Evolutionary conservation across 2,329 filamentous ascomycete genomes (phyloP), one percentile per base, ranked within the genome.

Genomic region (Diaporthe longicolla): DNA sequence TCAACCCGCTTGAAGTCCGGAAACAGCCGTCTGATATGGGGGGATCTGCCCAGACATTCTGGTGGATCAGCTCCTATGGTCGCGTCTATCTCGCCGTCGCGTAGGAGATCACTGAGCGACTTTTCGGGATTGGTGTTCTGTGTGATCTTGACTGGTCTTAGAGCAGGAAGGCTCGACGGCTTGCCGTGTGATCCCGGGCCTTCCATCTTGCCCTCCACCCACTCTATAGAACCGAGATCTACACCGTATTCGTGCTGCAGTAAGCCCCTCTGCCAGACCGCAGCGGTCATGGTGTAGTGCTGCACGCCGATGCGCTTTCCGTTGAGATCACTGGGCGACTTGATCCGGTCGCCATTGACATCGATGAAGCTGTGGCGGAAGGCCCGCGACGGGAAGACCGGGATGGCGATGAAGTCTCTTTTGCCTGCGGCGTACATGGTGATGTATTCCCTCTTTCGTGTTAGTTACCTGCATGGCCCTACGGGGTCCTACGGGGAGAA

Each of bases 211-310:
- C 82, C 82, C 66, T 83, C 78, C 19, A 83, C 75, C 82, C 81
- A 84, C 52, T 79, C 74, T 50, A 81, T 79, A 1, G 74, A 78
- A 4, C 74, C 75, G 10, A 82, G 76, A 73, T 82, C 79, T 24
- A 83, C 81, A 21, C 82, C 82, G 17, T 63, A 13, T 7, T 63
- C 57, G 45, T 83, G 75, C 73, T 82, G 72, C 15, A 84, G 76
- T 17, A 83, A 40, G 7, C 79, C 79, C 29, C 82, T 76, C 13
- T 81, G 79, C 80, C 81, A 83, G 10, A 84, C 82, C 0, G 81
- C 82, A 13, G 82, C 82, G 4, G 82, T 83, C 82, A 83, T 82
- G 26, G 82, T 83, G 75, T 84, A 83, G 24, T 81, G 74, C 75
- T 81, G 82, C 0, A 84, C 80, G 13, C 82, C 82, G 54, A 84